Base-by-base conservation (phyloP, 306 rosid genomes). In the Casuarina cunninghamiana region DNA sequence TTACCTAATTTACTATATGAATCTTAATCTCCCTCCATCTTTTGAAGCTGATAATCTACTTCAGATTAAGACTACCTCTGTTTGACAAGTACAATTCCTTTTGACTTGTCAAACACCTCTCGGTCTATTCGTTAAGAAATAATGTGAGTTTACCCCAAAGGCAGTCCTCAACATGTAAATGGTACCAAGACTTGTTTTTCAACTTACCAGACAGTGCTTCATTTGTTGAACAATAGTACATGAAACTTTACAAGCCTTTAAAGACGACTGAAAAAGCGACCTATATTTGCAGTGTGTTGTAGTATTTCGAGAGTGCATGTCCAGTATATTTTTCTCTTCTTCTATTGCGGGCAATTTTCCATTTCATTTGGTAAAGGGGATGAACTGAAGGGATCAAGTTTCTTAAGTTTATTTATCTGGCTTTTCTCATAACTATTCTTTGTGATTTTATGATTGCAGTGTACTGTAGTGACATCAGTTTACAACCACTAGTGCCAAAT, bases 391-490 rank as follows among this genome's bases (percentile, higher is more conserved):
- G 13, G 50, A 74, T 11, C 7, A 26, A 58, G 68, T 74, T 21
- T 68, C 42, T n/a, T 19, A 3, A 60, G n/a, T 21, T 42, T 5
- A 2, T 71, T 49, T 32, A 26, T 73, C 37, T 53, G 12, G 17
- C 53, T 35, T 39, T 16, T 44, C 9, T 45, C 57, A 16, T 10
- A 32, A 21, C 71, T 60, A 17, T 26, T 32, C 6, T 38, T 41
- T 45, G 71, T 45, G 53, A 3, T 44, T 46, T 58, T 74, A 71
- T 41, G 10, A 46, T 0, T 10, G 51, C 45, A 57, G 53, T 60
- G 43, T 10, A 46, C 72, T 50, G 50, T 10, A 48, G 75, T 79
- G 39, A 48, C 73, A 15, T 65, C 62, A 78, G 69, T 80, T 71
- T 17, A n/a, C 50, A 42, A 42, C 48, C 50, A 42, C 3, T 43